Base-by-base conservation (phyloP, 768 basidiomycete species). In the Clathrus columnatus region DNA sequence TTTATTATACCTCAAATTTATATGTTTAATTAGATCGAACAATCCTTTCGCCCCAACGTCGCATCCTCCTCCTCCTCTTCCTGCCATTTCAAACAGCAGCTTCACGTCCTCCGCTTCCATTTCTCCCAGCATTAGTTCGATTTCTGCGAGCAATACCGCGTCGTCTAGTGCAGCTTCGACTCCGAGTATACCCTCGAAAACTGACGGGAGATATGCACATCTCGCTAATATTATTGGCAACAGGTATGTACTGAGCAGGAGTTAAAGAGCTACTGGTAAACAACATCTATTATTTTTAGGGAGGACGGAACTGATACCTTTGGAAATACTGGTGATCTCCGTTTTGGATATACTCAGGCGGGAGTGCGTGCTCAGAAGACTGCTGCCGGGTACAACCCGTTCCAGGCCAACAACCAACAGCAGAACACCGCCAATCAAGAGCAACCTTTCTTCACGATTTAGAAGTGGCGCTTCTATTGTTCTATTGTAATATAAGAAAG, bases 281-380 rank as follows among this genome's bases (percentile, higher is more conserved):
- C 18, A 27, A 57, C 21, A 3, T 51, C 14, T 50, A n/a, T 32
- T 44, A 24, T 16, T 14, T 26, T 8, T 45, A 68, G 75, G 24
- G 94, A 96, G 55, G 92, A 90, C 62, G 95, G 96, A 1, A 74
- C 87, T 66, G 96, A 99, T 70, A 95, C 95, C 51, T 98, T 97
- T 65, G 95, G 95, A 50, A 99, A 98, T 67, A 62, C 82, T 28
- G 95, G 95, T 18, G 59, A 74, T 50, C 66, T 95, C 59, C 80
- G 93, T 75, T 87, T 82, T 57, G 83, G 82, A 1, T 73, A 80
- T 49, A 79, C 80, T 0, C 73, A 76, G 30, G 82, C 79, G 17
- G 81, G 81, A 7, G 32, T 81, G 29, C 60, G 73, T 20, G 59
- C 64, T 10, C 78, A 81, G 60, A 72, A 72, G 66, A 74, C 79